Conservation (phyloP, 2,329 filamentous ascomycete genomes). For the Daldinia sp. region DNA sequence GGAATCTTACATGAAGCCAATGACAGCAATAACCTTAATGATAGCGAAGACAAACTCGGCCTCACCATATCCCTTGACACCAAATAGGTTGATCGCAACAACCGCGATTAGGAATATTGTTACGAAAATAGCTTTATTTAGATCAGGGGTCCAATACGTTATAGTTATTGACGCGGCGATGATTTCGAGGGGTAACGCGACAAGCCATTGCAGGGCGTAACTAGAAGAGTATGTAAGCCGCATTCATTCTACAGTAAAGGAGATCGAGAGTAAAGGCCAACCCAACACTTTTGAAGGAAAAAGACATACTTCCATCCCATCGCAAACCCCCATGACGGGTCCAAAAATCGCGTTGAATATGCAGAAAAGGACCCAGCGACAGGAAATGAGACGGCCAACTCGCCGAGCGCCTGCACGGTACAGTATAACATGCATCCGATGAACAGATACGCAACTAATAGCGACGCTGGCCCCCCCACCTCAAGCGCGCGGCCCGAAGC, state of each 20-base stretch:
- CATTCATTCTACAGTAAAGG: background rate
- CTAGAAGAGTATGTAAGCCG: slow-evolving; percentile 55
- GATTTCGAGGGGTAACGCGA: slow-evolving; percentile 85
- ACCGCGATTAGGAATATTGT: slow-evolving; percentile 83
- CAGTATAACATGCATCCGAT: slow-evolving; percentile 91
- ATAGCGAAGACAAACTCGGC: slow-evolving; percentile 90
- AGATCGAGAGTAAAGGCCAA: too few species aligned
- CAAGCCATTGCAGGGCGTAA: slow-evolving; percentile 89
- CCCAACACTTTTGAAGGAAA: background rate
- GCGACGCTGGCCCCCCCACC: slow-evolving; percentile 79
- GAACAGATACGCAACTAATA: slow-evolving; percentile 81
- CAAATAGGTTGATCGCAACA: slow-evolving; percentile 85
- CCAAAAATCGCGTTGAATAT: slow-evolving; percentile 91
- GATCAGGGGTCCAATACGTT: slow-evolving; percentile 76
- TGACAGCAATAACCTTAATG: slow-evolving; percentile 86
- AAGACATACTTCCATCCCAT: slow-evolving; percentile 88
- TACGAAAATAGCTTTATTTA: slow-evolving; percentile 82
- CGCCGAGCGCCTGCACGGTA: slow-evolving; percentile 90
- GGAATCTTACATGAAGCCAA: slow-evolving; percentile 82
- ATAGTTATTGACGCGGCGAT: slow-evolving; percentile 89
- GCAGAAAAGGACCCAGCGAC: slow-evolving; percentile 92
- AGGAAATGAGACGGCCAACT: slow-evolving; percentile 90
- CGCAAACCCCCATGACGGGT: slow-evolving; percentile 93
- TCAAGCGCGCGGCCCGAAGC: slow-evolving; percentile 79
- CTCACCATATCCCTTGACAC: slow-evolving; percentile 89